Evolutionary conservation across 306 rosid species (phyloP).

Genomic region (Ziziphus jujuba): DNA sequence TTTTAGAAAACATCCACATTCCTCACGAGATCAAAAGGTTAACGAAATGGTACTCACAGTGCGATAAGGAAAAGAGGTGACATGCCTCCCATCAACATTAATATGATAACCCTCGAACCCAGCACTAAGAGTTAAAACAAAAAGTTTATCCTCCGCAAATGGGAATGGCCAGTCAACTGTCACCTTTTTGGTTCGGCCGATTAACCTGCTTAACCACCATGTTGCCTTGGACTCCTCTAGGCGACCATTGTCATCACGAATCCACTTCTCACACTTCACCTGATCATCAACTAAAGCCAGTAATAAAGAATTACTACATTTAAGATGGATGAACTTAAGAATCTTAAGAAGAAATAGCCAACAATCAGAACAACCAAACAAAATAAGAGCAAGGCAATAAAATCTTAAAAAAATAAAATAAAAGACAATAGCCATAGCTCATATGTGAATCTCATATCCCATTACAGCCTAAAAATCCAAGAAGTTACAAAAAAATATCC

Average conservation of each 20-base stretch:
- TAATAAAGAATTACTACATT: conserved; percentile 26
- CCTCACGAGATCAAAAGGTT: conserved; percentile 14
- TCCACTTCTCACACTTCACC: conserved; percentile 97
- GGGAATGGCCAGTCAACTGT: conserved; percentile 89
- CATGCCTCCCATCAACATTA: conserved; percentile 90
- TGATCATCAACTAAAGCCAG: conserved; percentile 78
- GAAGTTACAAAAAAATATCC: background rate
- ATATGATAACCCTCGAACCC: conserved; percentile 96
- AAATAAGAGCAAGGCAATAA: background rate
- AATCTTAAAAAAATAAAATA: background rate
- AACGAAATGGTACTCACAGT: conserved; percentile 59
- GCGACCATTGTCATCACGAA: conserved; percentile 52
- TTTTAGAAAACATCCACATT: conserved; percentile 20
- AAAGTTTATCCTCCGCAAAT: conserved; percentile 69
- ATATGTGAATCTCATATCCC: no score
- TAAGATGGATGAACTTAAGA: conserved; percentile 4
- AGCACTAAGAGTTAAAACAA: conserved; percentile 88
- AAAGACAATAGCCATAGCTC: no score
- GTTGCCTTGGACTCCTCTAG: conserved; percentile 62
- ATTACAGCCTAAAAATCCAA: no score
- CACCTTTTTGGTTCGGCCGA: conserved; percentile 76
- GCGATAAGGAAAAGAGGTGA: conserved; percentile 87
- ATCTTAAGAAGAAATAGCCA: background rate
- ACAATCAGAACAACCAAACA: background rate
- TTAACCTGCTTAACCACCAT: conserved; percentile 86